A percentile compares a stretch with the other conserved stretches of the same genome.
These are phyloP conservation scores for Powellomyces hirtus DNA, from an alignment of 192 early-diverging fungal species.

Conservation along the genomic window DNA sequence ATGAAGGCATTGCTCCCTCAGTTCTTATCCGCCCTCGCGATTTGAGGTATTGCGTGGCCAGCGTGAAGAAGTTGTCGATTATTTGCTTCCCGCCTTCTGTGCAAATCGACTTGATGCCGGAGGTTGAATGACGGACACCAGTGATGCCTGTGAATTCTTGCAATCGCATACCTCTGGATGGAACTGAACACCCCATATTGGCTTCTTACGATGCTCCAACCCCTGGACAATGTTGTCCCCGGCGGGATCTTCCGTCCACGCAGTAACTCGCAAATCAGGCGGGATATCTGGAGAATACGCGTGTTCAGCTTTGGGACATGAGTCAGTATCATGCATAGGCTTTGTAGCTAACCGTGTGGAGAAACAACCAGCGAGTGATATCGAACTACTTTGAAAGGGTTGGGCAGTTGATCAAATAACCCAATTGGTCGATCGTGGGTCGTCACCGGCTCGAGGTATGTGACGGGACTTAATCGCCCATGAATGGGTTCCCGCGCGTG, in stretches of 20 bases:
- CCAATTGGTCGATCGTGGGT: constrained; percentile 7
- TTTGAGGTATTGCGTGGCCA: constrained; percentile 37
- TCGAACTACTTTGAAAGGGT: constrained; percentile 72
- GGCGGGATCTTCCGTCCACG: constrained; percentile 47
- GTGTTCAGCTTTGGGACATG: no score
- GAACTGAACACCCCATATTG: constrained; percentile 90
- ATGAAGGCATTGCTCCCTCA: constrained; percentile 1
- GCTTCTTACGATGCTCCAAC: constrained; percentile 62
- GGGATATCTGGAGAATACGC: constrained; percentile 57
- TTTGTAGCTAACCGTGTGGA: constrained; percentile 38
- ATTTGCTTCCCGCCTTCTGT: constrained; percentile 72
- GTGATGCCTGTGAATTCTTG: not conserved
- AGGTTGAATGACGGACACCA: no score
- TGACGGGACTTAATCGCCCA: constrained; percentile 68
- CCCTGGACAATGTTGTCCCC: constrained; percentile 68
- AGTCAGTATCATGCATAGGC: not conserved
- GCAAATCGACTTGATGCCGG: constrained; percentile 76
- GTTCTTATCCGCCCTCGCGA: not conserved
- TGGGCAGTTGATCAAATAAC: constrained; percentile 62
- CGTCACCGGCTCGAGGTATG: constrained; percentile 27
- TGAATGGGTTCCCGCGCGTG: constrained; percentile 75
- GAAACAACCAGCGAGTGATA: constrained; percentile 89
- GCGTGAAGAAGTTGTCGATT: constrained; percentile 68
- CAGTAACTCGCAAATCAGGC: constrained; percentile 55
- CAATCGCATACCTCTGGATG: constrained; percentile 73